These are phyloP conservation scores for Neofusicoccum sp. DNA, from an alignment of 2,329 filamentous ascomycete genomes.

Conservation along the genomic window DNA sequence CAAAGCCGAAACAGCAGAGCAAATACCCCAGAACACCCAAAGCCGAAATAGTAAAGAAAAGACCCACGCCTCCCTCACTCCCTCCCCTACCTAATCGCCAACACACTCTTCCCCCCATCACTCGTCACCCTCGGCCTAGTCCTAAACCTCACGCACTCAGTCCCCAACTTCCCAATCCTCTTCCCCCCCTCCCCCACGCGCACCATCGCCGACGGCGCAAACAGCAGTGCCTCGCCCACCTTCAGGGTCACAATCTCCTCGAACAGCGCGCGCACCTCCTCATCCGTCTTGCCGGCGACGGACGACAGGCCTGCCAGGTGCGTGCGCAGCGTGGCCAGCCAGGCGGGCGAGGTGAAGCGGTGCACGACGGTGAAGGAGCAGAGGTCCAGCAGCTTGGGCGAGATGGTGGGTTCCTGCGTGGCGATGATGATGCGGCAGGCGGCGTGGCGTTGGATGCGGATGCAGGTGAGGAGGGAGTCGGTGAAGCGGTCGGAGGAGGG, in stretches of 20 bases:
- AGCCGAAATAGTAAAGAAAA: too few relatives aligned
- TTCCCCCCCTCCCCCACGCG: neutral
- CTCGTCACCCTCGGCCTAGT: constrained; percentile 11
- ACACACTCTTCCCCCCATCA: constrained; percentile 17
- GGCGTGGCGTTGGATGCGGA: constrained; percentile 70
- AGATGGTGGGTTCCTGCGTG: constrained; percentile 75
- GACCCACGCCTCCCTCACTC: too few relatives aligned
- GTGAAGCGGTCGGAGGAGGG: constrained; percentile 60
- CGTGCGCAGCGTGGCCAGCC: constrained; percentile 51
- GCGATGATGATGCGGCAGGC: constrained; percentile 67
- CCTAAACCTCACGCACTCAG: constrained; percentile 15
- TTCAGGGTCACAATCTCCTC: constrained; percentile 46
- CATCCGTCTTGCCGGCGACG: constrained; percentile 19
- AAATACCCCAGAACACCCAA: too few relatives aligned
- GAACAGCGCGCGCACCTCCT: constrained; percentile 37
- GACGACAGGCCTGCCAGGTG: constrained; percentile 48
- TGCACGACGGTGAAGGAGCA: constrained; percentile 72
- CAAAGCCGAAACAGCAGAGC: too few relatives aligned
- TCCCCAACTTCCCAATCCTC: constrained; percentile 7
- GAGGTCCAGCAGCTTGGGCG: constrained; percentile 65
- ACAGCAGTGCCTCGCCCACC: constrained; percentile 13
- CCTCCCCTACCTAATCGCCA: constrained; percentile 1
- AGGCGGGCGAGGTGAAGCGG: constrained; percentile 65
- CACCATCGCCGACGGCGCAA: constrained; percentile 6
- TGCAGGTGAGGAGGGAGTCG: constrained; percentile 58